Percentiles rank a stretch among this genome's conserved stretches.
phyloP scores from a whole-genome alignment of 2,329 filamentous ascomycete genomes.

The Gyromitra esculenta region DNA sequence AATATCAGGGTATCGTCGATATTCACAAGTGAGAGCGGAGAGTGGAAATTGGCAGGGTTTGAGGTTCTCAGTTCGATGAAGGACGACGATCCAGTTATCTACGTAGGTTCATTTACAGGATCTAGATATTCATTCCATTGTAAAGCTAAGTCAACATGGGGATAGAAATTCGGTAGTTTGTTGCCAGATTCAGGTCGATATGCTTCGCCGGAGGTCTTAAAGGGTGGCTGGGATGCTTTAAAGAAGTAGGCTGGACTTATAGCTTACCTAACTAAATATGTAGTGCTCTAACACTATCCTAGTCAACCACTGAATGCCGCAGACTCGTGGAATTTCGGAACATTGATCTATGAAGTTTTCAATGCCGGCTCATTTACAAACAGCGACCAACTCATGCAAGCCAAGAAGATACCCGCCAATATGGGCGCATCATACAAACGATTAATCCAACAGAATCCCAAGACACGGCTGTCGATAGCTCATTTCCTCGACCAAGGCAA shows the following conservation, averaged over 20 bases:
- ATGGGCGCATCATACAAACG: slow-evolving; percentile 95
- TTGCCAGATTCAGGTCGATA: slow-evolving; percentile 87
- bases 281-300: slow-evolving; percentile 2
- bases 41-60: slow-evolving; percentile 96
- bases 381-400: slow-evolving; percentile 81
- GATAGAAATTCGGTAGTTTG: slow-evolving; percentile 82
- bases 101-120: slow-evolving; percentile 64
- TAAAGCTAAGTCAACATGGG: slow-evolving; percentile 5
- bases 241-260: slow-evolving; percentile 78
- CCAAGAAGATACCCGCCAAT: slow-evolving; percentile 81
- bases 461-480: slow-evolving; percentile 81
- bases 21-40: slow-evolving; percentile 93
- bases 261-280: background rate
- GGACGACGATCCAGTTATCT: slow-evolving; percentile 92
- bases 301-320: slow-evolving; percentile 66
- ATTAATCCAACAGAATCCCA: slow-evolving; percentile 87
- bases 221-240: slow-evolving; percentile 88
- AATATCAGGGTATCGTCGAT: slow-evolving; percentile 84
- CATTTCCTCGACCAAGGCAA: slow-evolving; percentile 91
- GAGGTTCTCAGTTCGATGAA: slow-evolving; percentile 94
- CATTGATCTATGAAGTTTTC: slow-evolving; percentile 88
- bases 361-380: slow-evolving; percentile 79
- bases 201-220: slow-evolving; percentile 84
- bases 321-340: slow-evolving; percentile 87
- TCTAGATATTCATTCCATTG: slow-evolving; percentile 52